Evolutionary conservation across 768 basidiomycete genomes (phyloP), one percentile per base, ranked within the genome.

Genomic region (Lepiota venenata): DNA sequence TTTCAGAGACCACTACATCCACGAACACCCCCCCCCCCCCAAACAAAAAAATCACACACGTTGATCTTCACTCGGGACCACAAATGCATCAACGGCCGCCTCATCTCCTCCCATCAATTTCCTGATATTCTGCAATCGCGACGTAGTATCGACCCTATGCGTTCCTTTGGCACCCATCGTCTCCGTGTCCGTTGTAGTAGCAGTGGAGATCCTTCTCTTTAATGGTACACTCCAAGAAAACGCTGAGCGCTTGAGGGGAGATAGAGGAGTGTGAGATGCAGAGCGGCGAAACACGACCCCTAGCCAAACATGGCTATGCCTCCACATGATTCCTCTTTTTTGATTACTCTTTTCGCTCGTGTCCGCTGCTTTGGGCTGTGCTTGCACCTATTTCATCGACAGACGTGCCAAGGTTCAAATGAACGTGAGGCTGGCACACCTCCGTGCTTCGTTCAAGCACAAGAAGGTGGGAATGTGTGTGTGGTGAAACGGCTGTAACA

Each of bases 51-150:
- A 35, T 45, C 43, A 80, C 85, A 65, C 69, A 89, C 94, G 96
- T 64, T 92, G 89, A 71, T 98, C 96, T 69, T 93, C 95, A 58
- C 89, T 93, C 3, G 92, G 91, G 41, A 98, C 82, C 1, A 98
- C 81, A 61, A 88, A 82, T 0, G 87, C 90, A 53, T 87, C 77
- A 1, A 96, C 76, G 32, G 59, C 58, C 21, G 69, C 49, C 56
- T 69, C 69, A 25, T 73, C 70, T 61, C 75, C 67, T 52, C 70
- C 76, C 90, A 96, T 89, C 62, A 91, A 71, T 66, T 79, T 78
- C 45, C 93, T 75, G 46, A 96, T 75, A 45, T 69, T 74, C 18
- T 74, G 71, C 5, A 96, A 75, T 50, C 88, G 76, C 47, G 79
- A 69, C 2, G 82, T 74, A 3, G 91, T 91, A 66, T 85, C 62